Evolutionary conservation across 2,329 filamentous ascomycete genomes (phyloP).

Genomic region (Aphanoascus verrucosus): DNA sequence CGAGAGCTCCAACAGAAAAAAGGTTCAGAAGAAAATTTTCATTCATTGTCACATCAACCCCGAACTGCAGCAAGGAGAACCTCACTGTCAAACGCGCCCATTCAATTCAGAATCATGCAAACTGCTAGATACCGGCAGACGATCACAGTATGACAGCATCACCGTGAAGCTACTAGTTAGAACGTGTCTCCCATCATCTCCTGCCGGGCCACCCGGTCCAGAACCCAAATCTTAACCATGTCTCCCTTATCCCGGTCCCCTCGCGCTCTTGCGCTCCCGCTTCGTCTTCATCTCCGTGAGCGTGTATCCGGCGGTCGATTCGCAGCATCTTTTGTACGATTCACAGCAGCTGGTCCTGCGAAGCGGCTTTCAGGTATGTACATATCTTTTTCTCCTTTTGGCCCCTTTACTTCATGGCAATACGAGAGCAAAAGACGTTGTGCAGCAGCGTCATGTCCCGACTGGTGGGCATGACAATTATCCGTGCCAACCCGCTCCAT

Average conservation of each 20-base stretch:
- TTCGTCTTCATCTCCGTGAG: not conserved
- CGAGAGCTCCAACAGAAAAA: no score
- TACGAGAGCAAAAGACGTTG: not conserved
- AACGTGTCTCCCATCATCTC: not conserved
- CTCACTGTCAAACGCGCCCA: no score
- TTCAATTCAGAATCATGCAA: not conserved
- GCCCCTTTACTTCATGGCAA: not conserved
- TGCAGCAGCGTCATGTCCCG: not conserved
- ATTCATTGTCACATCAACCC: no score
- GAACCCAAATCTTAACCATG: conserved; percentile 2
- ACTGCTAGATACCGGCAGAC: no score
- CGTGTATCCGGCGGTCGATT: not conserved
- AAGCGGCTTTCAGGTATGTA: not conserved
- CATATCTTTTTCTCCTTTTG: not conserved
- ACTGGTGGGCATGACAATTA: not conserved
- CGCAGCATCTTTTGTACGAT: not conserved
- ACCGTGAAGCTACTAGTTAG: not conserved
- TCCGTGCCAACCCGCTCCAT: conserved; percentile 1
- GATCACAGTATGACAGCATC: not conserved
- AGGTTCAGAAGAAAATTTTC: no score
- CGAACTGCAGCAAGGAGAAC: no score
- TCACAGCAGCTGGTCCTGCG: conserved; percentile 6
- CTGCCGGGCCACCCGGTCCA: not conserved
- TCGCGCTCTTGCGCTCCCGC: not conserved
- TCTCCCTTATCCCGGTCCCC: not conserved